A percentile compares a stretch with the other conserved stretches of the same genome.
Evolutionary conservation across 768 basidiomycete genomes (phyloP).

Genomic region (Leccinellum rugosiceps): DNA sequence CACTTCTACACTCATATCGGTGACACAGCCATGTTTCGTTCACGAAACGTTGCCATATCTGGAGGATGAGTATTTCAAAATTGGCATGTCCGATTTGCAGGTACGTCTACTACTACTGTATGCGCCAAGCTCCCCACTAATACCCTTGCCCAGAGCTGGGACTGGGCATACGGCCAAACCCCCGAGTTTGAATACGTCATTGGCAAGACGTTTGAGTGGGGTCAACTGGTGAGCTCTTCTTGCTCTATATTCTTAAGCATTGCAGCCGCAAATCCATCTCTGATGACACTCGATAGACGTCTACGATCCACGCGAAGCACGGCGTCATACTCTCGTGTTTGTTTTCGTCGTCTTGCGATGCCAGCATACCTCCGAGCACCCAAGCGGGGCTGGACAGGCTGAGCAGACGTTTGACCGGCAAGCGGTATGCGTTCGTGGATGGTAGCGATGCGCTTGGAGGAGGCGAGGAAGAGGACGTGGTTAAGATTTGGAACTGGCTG

Average conservation of each 20-base stretch:
- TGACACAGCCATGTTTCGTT: conserved; percentile 39
- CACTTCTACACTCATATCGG: background rate
- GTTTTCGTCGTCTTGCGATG: conserved; percentile 4
- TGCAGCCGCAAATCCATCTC: background rate
- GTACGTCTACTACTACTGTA: conserved; percentile 36
- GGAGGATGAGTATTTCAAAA: conserved; percentile 55
- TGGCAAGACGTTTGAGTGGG: conserved; percentile 47
- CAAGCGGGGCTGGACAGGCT: conserved; percentile 14
- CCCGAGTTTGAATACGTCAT: conserved; percentile 82
- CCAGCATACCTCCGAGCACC: background rate
- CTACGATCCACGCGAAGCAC: conserved; percentile 58
- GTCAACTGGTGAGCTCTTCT: conserved; percentile 37
- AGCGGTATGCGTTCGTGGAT: conserved; percentile 39
- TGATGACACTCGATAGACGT: conserved; percentile 27
- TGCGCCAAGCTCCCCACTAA: background rate
- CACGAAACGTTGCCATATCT: conserved; percentile 45
- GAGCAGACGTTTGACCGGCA: conserved; percentile 26
- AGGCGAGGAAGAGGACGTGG: background rate
- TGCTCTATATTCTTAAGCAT: conserved; percentile 6
- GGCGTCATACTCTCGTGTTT: conserved; percentile 41
- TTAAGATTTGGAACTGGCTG: conserved; percentile 29
- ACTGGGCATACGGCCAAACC: conserved; percentile 91
- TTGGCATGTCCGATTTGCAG: conserved; percentile 70
- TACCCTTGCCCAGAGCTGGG: conserved; percentile 66
- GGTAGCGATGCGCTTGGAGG: conserved; percentile 13